Conservation (phyloP, 2,329 filamentous ascomycete species). For the Hortaea werneckii region DNA sequence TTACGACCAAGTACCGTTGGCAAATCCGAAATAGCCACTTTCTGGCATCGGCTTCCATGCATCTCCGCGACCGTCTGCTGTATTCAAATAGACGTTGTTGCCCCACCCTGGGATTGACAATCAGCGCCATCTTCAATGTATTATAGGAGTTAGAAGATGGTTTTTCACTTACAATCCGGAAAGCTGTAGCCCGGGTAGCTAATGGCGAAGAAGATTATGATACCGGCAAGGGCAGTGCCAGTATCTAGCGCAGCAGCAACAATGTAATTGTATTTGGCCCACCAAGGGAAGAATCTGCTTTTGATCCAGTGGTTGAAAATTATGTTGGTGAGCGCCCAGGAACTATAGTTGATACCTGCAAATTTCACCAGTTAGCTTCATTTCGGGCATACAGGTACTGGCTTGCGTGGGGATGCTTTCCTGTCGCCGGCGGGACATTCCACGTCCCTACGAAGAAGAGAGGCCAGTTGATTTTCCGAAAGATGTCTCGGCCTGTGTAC, state of each 20-base stretch:
- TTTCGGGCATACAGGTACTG: too few relatives aligned
- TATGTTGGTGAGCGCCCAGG: constrained; percentile 51
- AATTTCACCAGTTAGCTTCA: too few relatives aligned
- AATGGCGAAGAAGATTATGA: constrained; percentile 30
- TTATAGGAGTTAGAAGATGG: neutral
- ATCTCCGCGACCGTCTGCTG: neutral
- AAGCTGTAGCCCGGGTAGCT: constrained; percentile 30
- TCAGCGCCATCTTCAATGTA: neutral
- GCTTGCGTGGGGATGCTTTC: too few relatives aligned
- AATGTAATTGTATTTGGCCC: constrained; percentile 25
- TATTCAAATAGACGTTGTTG: constrained; percentile 3
- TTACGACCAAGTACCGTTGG: constrained; percentile 3
- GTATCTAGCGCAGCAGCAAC: constrained; percentile 27
- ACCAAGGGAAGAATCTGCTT: constrained; percentile 44
- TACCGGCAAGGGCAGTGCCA: constrained; percentile 27
- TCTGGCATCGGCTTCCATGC: constrained; percentile 1
- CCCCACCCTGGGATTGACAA: constrained; percentile 1
- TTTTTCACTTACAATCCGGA: constrained; percentile 8
- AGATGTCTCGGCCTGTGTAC: constrained; percentile 19
- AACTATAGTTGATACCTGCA: constrained; percentile 70
- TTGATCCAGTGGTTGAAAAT: constrained; percentile 34
- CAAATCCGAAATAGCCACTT: constrained; percentile 2
- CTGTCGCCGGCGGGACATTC: constrained; percentile 9
- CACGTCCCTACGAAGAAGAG: constrained; percentile 58
- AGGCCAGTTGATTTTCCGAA: constrained; percentile 34